A percentile compares a stretch with the other conserved stretches of the same genome.
phyloP scores from a whole-genome alignment of 1,284 basidiomycete species.

The Boletus semigastroideus region DNA sequence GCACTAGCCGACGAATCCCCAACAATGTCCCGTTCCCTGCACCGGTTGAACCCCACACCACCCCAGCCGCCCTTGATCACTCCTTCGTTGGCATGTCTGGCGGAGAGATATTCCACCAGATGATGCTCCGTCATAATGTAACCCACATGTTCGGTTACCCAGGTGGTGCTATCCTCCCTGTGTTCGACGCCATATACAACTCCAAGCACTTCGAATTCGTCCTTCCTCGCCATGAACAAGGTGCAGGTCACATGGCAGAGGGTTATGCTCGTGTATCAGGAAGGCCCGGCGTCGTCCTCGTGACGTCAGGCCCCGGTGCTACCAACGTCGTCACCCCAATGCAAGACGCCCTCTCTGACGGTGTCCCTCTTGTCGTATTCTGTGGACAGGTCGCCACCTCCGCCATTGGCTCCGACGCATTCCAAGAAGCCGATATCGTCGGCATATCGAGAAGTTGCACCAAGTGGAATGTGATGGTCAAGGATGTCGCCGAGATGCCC shows the following conservation, averaged over 20 bases:
- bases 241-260: slow-evolving; percentile 98
- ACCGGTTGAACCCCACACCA: slow-evolving; percentile 46
- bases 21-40: slow-evolving; percentile 48
- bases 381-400: slow-evolving; percentile 97
- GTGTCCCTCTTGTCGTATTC: slow-evolving; percentile 94
- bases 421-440: slow-evolving; percentile 97
- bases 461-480: slow-evolving; percentile 99
- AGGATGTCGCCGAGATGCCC: slow-evolving; percentile 94
- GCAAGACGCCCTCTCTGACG: slow-evolving; percentile 96
- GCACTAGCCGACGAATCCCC: slow-evolving; percentile 60
- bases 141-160: slow-evolving; percentile 99
- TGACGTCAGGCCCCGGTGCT: slow-evolving; percentile 96
- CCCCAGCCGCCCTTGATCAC: slow-evolving; percentile 56
- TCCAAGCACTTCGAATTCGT: slow-evolving; percentile 95
- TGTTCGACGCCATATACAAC: slow-evolving; percentile 99
- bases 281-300: slow-evolving; percentile 96
- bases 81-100: slow-evolving; percentile 94
- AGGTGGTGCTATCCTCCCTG: slow-evolving; percentile 95
- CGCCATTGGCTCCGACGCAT: slow-evolving; percentile 96
- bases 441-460: slow-evolving; percentile 97
- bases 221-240: slow-evolving; percentile 95
- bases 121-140: slow-evolving; percentile 97
- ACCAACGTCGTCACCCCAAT: slow-evolving; percentile 98
- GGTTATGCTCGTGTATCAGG: slow-evolving; percentile 98
- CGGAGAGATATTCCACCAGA: slow-evolving; percentile 98